phyloP scores from a whole-genome alignment of 768 basidiomycete species.

The Amanita pallidorosea region DNA sequence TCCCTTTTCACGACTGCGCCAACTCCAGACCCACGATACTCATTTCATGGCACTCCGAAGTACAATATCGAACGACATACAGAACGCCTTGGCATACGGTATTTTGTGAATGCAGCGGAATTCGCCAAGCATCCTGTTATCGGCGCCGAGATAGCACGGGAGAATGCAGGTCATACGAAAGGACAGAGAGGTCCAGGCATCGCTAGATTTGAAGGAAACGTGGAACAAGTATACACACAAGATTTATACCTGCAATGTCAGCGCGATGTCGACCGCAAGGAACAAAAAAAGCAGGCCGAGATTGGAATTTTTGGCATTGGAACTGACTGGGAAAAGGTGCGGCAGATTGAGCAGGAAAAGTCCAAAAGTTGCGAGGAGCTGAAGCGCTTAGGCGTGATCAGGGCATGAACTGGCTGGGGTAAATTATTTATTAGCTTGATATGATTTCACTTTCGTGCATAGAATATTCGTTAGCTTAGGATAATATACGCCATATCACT shows the following conservation, averaged over 20 bases:
- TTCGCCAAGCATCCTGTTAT: conserved; percentile 71
- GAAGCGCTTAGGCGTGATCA: conserved; percentile 45
- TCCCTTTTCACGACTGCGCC: conserved; percentile 56
- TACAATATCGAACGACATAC: conserved; percentile 70
- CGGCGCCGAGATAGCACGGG: conserved; percentile 55
- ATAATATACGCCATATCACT: conserved; percentile 5
- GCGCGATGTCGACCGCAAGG: conserved; percentile 51
- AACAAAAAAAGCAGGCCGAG: conserved; percentile 64
- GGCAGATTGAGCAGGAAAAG: conserved; percentile 56
- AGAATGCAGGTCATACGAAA: conserved; percentile 25
- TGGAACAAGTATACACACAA: conserved; percentile 70
- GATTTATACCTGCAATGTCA: conserved; percentile 66
- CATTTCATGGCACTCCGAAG: conserved; percentile 50
- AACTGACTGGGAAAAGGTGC: conserved; percentile 87
- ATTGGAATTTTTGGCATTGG: conserved; percentile 86
- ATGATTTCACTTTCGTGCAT: neutral
- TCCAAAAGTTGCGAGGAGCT: conserved; percentile 74
- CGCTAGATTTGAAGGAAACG: conserved; percentile 57
- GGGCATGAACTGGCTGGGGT: conserved; percentile 6
- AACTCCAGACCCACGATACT: conserved; percentile 71
- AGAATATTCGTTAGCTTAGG: conserved; percentile 7
- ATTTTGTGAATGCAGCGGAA: conserved; percentile 75
- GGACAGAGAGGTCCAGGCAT: conserved; percentile 28
- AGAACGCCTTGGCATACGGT: conserved; percentile 55
- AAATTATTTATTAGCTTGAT: conserved; percentile 12